phyloP scores from a whole-genome alignment of 176 grass and related monocot species.

The Oryza glaberrima region DNA sequence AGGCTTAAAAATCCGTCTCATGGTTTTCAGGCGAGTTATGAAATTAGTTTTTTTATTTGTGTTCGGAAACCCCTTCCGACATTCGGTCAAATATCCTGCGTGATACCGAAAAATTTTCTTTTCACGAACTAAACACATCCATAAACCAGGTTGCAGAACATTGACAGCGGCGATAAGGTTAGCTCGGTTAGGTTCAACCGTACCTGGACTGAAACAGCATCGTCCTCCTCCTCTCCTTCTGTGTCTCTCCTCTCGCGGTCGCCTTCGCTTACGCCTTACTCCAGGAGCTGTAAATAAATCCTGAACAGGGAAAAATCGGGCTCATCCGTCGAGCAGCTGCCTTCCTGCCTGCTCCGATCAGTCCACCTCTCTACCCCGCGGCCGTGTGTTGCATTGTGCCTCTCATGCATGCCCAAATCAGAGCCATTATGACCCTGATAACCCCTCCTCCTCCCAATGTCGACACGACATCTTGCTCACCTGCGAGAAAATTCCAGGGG shows the following conservation, averaged over 20 bases:
- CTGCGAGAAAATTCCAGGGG: background rate
- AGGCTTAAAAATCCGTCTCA: too few species aligned
- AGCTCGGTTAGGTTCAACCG: slow-evolving; percentile 49
- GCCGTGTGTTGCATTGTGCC: slow-evolving; percentile 59
- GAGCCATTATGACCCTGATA: slow-evolving; percentile 54
- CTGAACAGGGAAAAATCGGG: background rate
- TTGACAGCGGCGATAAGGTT: slow-evolving; percentile 32
- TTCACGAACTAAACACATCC: too few species aligned
- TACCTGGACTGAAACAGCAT: background rate
- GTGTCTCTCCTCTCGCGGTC: background rate
- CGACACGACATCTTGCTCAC: slow-evolving; percentile 39
- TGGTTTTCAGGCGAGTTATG: too few species aligned
- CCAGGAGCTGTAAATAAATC: slow-evolving; percentile 15
- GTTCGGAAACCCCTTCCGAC: too few species aligned
- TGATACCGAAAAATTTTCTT: too few species aligned
- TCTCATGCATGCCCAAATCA: slow-evolving; percentile 49
- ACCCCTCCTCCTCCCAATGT: slow-evolving; percentile 14
- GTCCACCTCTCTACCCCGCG: slow-evolving; percentile 25
- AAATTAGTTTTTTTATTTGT: too few species aligned
- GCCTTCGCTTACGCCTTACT: slow-evolving; percentile 51
- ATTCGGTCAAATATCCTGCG: too few species aligned
- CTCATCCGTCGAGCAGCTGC: background rate
- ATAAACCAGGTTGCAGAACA: background rate
- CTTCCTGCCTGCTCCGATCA: background rate
- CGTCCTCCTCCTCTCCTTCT: too few species aligned